phyloP scores from a whole-genome alignment of 108 stramenopile genomes.

The Conticribra weissflogii region DNA sequence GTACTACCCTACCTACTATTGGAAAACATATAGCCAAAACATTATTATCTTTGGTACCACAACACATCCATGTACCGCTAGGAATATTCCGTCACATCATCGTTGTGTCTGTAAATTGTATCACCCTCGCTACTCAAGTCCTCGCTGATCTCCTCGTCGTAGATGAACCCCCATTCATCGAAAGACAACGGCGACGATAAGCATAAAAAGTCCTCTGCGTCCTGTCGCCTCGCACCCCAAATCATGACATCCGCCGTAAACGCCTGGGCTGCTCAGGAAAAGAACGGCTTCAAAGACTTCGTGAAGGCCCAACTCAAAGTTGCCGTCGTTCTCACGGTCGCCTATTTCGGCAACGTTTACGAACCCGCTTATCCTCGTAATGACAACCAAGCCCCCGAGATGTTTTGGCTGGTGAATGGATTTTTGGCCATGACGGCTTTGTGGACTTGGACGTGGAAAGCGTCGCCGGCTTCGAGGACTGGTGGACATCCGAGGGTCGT shows the following conservation, averaged over 20 bases:
- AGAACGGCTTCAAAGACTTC: slow-evolving; percentile 46
- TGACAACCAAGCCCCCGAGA: slow-evolving; percentile 62
- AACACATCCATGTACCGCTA: too few relatives aligned
- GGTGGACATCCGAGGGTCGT: slow-evolving; percentile 58
- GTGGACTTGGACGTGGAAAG: slow-evolving; percentile 50
- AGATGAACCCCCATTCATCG: too few relatives aligned
- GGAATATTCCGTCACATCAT: too few relatives aligned
- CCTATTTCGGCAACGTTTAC: slow-evolving; percentile 60
- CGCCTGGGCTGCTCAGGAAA: slow-evolving; percentile 45
- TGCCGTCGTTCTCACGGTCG: slow-evolving; percentile 49
- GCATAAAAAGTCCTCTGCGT: not conserved
- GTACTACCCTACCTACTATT: too few relatives aligned
- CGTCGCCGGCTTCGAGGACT: slow-evolving; percentile 39
- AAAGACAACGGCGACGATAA: not conserved
- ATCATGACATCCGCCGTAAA: slow-evolving; percentile 32
- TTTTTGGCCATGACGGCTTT: slow-evolving; percentile 41
- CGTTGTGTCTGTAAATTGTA: too few relatives aligned
- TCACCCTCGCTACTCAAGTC: too few relatives aligned
- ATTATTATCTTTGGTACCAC: too few relatives aligned
- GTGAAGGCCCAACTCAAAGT: slow-evolving; percentile 61
- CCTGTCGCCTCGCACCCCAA: not conserved
- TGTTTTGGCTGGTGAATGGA: slow-evolving; percentile 69
- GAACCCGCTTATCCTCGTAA: slow-evolving; percentile 65
- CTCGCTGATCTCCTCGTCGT: too few relatives aligned
- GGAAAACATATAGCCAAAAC: too few relatives aligned